Percentiles rank a stretch among this genome's conserved stretches.
Conservation (phyloP, 805 yeast genomes). For the Saturnispora kantuleensis region DNA sequence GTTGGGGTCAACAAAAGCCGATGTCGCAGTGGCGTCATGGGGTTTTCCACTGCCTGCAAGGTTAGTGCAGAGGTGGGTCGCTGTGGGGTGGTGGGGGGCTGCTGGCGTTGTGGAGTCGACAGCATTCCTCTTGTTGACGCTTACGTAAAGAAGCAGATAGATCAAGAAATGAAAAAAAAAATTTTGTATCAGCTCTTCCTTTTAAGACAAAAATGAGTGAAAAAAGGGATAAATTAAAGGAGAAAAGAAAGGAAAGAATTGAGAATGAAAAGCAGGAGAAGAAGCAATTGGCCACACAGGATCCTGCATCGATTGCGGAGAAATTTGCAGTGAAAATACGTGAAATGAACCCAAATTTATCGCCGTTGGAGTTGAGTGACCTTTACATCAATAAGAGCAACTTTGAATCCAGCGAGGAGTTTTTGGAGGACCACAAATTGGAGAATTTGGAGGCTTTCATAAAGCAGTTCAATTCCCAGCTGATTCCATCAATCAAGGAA, state of each 20-base stretch:
- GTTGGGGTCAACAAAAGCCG: constrained; percentile 23
- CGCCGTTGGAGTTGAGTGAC: constrained; percentile 68
- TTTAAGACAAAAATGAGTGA: constrained; percentile 21
- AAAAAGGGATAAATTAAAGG: constrained; percentile 38
- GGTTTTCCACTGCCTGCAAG: constrained; percentile 22
- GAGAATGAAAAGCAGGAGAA: constrained; percentile 55
- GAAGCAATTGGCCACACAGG: constrained; percentile 40
- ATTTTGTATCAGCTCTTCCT: background rate
- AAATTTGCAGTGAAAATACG: constrained; percentile 53
- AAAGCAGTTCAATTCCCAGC: constrained; percentile 36
- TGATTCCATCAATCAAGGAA: constrained; percentile 30
- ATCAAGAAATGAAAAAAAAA: background rate
- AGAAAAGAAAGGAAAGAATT: constrained; percentile 58
- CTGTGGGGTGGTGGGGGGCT: constrained; percentile 15
- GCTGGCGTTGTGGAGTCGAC: constrained; percentile 6
- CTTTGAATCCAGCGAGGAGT: constrained; percentile 54
- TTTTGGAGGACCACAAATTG: constrained; percentile 41
- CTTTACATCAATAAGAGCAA: constrained; percentile 42
- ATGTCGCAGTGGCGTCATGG: constrained; percentile 24
- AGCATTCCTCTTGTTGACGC: constrained; percentile 2
- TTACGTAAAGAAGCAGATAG: background rate
- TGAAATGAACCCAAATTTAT: constrained; percentile 51
- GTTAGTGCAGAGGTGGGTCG: constrained; percentile 26
- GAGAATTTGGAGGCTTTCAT: constrained; percentile 50
- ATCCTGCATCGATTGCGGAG: constrained; percentile 57